phyloP scores from a whole-genome alignment of 768 basidiomycete genomes.

The Tylopilus felleus region DNA sequence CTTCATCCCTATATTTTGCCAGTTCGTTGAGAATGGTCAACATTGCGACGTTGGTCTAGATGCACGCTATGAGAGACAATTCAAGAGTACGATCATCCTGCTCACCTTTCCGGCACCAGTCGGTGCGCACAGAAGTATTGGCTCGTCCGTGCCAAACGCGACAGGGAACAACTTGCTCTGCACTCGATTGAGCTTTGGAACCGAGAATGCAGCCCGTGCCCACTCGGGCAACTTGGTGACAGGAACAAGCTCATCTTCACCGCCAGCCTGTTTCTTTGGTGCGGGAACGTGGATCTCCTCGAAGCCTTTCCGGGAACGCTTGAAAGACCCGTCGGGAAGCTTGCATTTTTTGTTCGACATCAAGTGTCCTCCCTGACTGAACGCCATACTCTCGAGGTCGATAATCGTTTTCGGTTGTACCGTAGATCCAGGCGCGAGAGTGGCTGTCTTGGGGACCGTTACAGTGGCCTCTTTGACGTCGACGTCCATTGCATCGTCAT shows the following conservation, averaged over 20 bases:
- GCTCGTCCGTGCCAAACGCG: slow-evolving; percentile 94
- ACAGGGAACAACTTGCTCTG: slow-evolving; percentile 92
- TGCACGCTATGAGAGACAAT: slow-evolving; percentile 11
- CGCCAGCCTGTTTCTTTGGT: slow-evolving; percentile 70
- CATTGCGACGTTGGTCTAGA: slow-evolving; percentile 96
- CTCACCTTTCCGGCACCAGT: slow-evolving; percentile 97
- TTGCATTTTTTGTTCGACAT: slow-evolving; percentile 99
- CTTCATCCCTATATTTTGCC: slow-evolving; percentile 79
- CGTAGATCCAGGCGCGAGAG: slow-evolving; percentile 81
- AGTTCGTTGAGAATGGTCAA: slow-evolving; percentile 91
- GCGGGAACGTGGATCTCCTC: slow-evolving; percentile 98
- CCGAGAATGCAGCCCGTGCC: slow-evolving; percentile 84
- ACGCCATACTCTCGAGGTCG: slow-evolving; percentile 93
- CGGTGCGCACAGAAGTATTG: slow-evolving; percentile 92
- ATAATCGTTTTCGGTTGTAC: slow-evolving; percentile 82
- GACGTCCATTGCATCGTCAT: slow-evolving; percentile 72
- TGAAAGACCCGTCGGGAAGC: slow-evolving; percentile 96
- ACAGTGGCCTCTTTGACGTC: slow-evolving; percentile 51
- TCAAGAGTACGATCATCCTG: neutral
- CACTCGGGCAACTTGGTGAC: slow-evolving; percentile 75
- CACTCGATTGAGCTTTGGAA: slow-evolving; percentile 79
- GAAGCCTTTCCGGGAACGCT: slow-evolving; percentile 92
- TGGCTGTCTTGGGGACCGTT: slow-evolving; percentile 74
- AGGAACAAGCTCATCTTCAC: slow-evolving; percentile 66
- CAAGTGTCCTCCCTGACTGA: slow-evolving; percentile 91